These are phyloP conservation scores for Macrolepiota dolichaula DNA, from an alignment of 768 basidiomycete genomes.

Conservation along the genomic window DNA sequence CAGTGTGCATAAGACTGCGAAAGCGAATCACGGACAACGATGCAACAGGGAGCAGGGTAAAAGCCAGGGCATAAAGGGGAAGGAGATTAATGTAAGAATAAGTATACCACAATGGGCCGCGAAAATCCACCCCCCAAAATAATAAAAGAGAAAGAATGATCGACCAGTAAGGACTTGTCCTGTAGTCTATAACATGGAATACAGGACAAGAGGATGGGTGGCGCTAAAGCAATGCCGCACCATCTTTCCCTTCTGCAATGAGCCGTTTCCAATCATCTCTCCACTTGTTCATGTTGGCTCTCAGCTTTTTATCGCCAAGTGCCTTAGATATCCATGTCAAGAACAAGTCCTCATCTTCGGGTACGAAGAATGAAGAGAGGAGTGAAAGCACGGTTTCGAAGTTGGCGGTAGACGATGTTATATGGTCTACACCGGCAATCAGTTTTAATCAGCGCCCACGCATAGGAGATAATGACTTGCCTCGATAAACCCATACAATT, in stretches of 20 bases:
- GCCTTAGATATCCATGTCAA: conserved; percentile 76
- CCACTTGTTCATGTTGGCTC: conserved; percentile 72
- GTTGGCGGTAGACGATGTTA: conserved; percentile 71
- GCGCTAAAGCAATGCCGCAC: conserved; percentile 51
- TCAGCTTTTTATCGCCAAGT: conserved; percentile 59
- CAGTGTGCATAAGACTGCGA: neutral
- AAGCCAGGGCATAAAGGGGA: neutral
- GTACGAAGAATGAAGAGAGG: conserved; percentile 92
- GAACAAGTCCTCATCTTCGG: conserved; percentile 82
- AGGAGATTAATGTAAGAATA: conserved; percentile 5
- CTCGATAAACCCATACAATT: conserved; percentile 88
- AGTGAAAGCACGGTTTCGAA: conserved; percentile 93
- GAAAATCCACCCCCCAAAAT: neutral
- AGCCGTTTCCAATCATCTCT: conserved; percentile 75
- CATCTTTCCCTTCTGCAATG: conserved; percentile 62
- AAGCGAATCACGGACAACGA: neutral
- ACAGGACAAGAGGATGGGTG: neutral
- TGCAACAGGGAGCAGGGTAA: neutral
- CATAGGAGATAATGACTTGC: conserved; percentile 37
- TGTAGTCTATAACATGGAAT: neutral
- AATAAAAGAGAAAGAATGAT: neutral
- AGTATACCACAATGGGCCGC: neutral
- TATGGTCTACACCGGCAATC: conserved; percentile 56
- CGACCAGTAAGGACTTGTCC: neutral
- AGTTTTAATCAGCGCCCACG: neutral